Percentiles rank a stretch among this genome's conserved stretches.
These are phyloP conservation scores for Suhomyces coccinellae DNA, from an alignment of 1,139 yeast species.

Conservation along the genomic window DNA sequence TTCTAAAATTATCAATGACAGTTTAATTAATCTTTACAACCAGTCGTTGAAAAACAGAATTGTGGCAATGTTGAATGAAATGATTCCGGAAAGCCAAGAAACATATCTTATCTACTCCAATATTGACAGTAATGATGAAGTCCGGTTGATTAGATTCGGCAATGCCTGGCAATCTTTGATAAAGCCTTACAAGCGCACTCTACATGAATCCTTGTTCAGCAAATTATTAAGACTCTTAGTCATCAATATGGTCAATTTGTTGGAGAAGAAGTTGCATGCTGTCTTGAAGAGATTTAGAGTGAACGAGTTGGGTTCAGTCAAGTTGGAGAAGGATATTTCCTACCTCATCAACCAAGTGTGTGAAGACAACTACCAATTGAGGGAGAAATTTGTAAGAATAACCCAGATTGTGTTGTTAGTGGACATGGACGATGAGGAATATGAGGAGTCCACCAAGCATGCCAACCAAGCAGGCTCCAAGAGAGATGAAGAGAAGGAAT, in stretches of 20 bases:
- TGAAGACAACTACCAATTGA: conserved; percentile 63
- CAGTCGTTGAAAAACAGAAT: conserved; percentile 56
- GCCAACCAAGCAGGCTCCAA: conserved; percentile 15
- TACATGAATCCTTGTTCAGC: conserved; percentile 48
- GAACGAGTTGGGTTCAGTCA: conserved; percentile 82
- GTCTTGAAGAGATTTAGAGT: conserved; percentile 58
- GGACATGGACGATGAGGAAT: conserved; percentile 83
- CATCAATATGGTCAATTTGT: conserved; percentile 48
- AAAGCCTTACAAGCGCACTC: conserved; percentile 62
- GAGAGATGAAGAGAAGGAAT: conserved; percentile 9
- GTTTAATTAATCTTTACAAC: conserved; percentile 56
- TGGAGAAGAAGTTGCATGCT: conserved; percentile 69
- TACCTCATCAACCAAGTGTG: conserved; percentile 65
- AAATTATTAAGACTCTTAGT: conserved; percentile 55
- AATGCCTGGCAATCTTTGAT: conserved; percentile 65
- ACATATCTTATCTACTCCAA: conserved; percentile 36
- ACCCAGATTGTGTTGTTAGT: conserved; percentile 81
- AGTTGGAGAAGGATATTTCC: conserved; percentile 80
- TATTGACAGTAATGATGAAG: conserved; percentile 31
- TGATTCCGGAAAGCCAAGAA: conserved; percentile 55
- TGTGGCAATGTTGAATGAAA: conserved; percentile 49
- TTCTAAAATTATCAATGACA: conserved; percentile 51
- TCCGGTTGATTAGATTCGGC: conserved; percentile 46
- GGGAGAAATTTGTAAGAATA: conserved; percentile 76
- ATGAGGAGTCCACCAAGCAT: conserved; percentile 37